These are phyloP conservation scores for Starmerella tilneyi DNA, from an alignment of 805 yeast genomes.

Conservation along the genomic window DNA sequence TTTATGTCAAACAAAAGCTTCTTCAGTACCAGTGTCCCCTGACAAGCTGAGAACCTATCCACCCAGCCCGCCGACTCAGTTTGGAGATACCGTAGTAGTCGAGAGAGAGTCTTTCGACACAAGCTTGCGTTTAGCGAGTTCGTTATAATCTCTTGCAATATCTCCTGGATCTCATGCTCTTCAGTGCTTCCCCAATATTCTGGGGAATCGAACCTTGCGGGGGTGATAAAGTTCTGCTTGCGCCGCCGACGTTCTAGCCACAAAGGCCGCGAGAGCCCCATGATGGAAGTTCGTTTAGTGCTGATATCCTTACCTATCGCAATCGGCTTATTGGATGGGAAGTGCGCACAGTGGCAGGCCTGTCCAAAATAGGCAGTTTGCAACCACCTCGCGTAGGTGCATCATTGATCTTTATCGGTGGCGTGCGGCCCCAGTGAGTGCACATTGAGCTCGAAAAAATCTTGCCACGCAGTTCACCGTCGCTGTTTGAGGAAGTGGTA, in stretches of 20 bases:
- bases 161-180: slow-evolving; percentile 10
- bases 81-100: background rate
- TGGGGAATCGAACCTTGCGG: background rate
- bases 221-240: background rate
- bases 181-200: slow-evolving; percentile 14
- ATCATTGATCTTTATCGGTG: background rate
- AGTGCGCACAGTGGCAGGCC: slow-evolving; percentile 1
- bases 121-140: background rate
- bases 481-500: too few relatives aligned
- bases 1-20: slow-evolving; percentile 12
- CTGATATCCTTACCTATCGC: background rate
- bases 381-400: background rate
- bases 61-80: slow-evolving; percentile 9
- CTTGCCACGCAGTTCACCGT: too few relatives aligned
- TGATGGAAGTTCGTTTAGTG: background rate
- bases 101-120: background rate
- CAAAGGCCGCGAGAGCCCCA: background rate
- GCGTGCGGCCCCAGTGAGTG: too few relatives aligned
- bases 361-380: background rate
- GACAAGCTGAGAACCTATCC: slow-evolving; percentile 9
- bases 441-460: too few relatives aligned
- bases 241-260: background rate
- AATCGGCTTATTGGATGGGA: too few relatives aligned
- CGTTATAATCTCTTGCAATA: slow-evolving; percentile 5
- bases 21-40: slow-evolving; percentile 10